phyloP scores from a whole-genome alignment of 2,329 filamentous ascomycete genomes.

The Colletotrichum theobromicola region DNA sequence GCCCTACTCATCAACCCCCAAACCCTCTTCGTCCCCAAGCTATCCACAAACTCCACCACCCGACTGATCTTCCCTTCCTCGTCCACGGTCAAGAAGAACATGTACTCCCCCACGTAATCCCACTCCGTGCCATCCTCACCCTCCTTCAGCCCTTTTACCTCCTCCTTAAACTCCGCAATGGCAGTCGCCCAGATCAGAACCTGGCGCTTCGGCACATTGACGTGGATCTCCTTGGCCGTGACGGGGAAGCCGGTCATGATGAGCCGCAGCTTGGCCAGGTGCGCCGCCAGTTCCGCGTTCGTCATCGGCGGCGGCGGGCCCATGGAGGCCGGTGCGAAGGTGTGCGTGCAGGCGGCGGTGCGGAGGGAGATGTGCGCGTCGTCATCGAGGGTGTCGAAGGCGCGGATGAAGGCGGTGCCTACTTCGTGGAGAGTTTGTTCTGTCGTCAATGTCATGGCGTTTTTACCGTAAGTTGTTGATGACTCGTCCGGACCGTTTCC shows the following conservation, averaged over 20 bases:
- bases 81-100: neutral
- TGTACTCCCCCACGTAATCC: neutral
- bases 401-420: neutral
- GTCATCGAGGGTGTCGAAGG: neutral
- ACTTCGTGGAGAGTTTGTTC: neutral
- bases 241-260: neutral
- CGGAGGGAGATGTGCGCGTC: neutral
- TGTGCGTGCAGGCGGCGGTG: neutral
- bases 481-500: rapidly evolving
- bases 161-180: neutral
- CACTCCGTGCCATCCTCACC: neutral
- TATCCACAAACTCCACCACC: neutral
- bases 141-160: neutral
- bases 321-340: neutral
- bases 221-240: neutral
- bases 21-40: neutral
- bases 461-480: neutral
- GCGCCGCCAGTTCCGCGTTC: neutral
- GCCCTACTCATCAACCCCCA: neutral
- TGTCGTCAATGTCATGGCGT: neutral
- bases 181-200: neutral
- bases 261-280: rapidly evolving
- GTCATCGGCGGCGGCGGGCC: neutral
- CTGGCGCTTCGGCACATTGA: neutral
- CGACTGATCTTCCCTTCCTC: neutral